These are phyloP conservation scores for Pestalotiopsis sp. DNA, from an alignment of 2,329 filamentous ascomycete genomes.

Conservation along the genomic window DNA sequence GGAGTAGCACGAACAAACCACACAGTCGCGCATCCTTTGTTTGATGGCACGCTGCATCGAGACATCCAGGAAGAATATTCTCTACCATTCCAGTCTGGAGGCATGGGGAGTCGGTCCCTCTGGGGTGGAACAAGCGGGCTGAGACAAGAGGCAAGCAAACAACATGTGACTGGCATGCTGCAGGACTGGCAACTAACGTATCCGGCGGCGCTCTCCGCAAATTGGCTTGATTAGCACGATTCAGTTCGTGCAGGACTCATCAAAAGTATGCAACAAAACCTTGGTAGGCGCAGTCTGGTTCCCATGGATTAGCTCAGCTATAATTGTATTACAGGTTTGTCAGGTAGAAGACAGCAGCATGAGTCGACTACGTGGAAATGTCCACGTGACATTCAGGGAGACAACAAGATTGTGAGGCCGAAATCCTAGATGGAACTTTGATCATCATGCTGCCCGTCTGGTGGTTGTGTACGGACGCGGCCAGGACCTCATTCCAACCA, in stretches of 20 bases:
- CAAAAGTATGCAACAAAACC: background rate
- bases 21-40: background rate
- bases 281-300: background rate
- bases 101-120: background rate
- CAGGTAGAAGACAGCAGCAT: background rate
- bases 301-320: background rate
- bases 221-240: background rate
- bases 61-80: background rate
- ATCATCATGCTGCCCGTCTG: background rate
- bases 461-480: background rate
- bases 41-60: background rate
- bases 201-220: background rate
- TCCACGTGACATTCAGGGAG: background rate
- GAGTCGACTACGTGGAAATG: background rate
- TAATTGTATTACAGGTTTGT: background rate
- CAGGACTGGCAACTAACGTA: background rate
- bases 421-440: background rate
- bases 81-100: background rate
- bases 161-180: background rate
- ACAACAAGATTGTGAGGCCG: background rate
- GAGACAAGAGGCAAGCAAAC: background rate
- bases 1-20: background rate
- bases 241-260: background rate
- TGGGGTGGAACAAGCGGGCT: background rate
- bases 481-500: background rate